Evolutionary conservation across 495 filamentous ascomycete species (phyloP), one percentile per base, ranked within the genome.

Genomic region (Neurospora discreta): DNA sequence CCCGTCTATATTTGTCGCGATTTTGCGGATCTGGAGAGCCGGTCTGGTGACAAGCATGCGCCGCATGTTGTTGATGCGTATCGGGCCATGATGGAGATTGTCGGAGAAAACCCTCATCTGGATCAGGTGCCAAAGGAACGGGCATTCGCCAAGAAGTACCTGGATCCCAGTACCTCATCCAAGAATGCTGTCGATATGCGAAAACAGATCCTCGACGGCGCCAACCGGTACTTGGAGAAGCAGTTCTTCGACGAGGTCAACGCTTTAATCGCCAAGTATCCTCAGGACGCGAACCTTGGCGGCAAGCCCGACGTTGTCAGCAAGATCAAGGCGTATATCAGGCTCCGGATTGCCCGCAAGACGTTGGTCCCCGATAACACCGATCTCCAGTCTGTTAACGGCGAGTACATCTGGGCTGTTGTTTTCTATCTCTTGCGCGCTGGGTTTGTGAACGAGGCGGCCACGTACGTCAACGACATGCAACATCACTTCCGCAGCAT

Each of bases 351-450:
- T 38, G 83, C 87, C 4, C 87, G 91, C 65, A 95, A 93, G 82
- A 92, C 95, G 74, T 88, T 98, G 36, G 90, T 88, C 2, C 87
- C 89, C 1, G 93, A 97, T 77, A 88, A 88, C 72, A 85, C 86
- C 11, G 87, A 91, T 72, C 81, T 96, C 44, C 92, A 95, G 77
- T 84, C 86, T 74, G 85, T 92, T 42, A 87, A 89, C n/a, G 87
- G 87, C 58, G 93, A 97, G 76, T 95, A 91, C 77, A 91, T 94
- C 74, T 99, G 96, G 96, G 93, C 93, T 65, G 82, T 97, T 16
- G 88, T 98, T 20, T 99, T 95, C 82, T 98, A 90, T 81, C 88
- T 98, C n/a, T 83, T 99, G 23, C 88, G 95, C 13, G 89, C 90
- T 73, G 95, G 95, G 30, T 90, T 95, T 77, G 84, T 95, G 41